Conservation (phyloP, 495 filamentous ascomycete genomes). For the Usnea hakonensis region DNA sequence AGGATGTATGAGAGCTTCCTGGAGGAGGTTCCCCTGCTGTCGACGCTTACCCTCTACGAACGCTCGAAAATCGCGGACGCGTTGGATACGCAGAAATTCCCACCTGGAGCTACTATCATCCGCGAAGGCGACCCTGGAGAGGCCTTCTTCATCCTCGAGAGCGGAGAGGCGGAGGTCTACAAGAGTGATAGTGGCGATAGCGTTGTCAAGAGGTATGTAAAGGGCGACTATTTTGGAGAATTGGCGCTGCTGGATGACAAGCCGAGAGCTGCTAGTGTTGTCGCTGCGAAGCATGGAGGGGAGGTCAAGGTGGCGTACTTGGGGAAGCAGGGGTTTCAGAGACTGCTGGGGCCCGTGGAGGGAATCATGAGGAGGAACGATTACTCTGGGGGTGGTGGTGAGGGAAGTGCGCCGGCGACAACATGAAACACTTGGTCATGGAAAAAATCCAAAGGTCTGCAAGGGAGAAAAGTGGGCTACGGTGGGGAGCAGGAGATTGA, state of each 20-base stretch:
- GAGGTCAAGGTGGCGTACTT: constrained; percentile 92
- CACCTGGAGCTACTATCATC: constrained; percentile 76
- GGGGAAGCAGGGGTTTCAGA: constrained; percentile 90
- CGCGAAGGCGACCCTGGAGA: constrained; percentile 84
- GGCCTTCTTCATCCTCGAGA: constrained; percentile 86
- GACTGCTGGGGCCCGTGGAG: constrained; percentile 86
- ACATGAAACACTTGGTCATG: not conserved
- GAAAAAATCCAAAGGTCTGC: too few relatives aligned
- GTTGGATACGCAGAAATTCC: constrained; percentile 79
- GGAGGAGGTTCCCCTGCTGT: constrained; percentile 89
- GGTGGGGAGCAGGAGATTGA: not conserved
- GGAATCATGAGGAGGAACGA: constrained; percentile 87
- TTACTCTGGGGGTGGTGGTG: constrained; percentile 25
- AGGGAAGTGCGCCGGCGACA: not conserved
- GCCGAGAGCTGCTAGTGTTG: constrained; percentile 84
- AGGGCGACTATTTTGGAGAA: constrained; percentile 97
- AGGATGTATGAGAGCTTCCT: constrained; percentile 97
- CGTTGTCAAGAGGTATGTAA: constrained; percentile 69
- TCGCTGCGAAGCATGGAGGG: constrained; percentile 53
- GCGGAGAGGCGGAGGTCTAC: constrained; percentile 78
- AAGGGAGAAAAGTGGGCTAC: not conserved
- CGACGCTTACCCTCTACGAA: constrained; percentile 79
- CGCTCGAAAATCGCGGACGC: constrained; percentile 96
- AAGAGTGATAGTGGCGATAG: constrained; percentile 52
- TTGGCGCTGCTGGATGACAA: constrained; percentile 87